Evolutionary conservation across 768 basidiomycete genomes (phyloP).

Genomic region (Suillus brevipes): DNA sequence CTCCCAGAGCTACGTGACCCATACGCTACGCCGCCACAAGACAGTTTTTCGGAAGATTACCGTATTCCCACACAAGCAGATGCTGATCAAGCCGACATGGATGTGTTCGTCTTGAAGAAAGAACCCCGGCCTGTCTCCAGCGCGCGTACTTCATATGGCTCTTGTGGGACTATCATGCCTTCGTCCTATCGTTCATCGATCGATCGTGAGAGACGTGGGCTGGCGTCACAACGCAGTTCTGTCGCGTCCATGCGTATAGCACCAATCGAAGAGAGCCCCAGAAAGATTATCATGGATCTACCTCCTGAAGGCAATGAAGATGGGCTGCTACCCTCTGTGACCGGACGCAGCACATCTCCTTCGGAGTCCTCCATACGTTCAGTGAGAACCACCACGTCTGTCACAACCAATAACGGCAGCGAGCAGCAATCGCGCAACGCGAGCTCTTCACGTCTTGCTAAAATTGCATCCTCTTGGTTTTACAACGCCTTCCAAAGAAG

Average conservation of each 20-base stretch:
- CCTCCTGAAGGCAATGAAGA: slow-evolving; percentile 43
- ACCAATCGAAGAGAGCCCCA: slow-evolving; percentile 75
- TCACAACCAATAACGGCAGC: slow-evolving; percentile 36
- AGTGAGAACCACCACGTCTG: slow-evolving; percentile 46
- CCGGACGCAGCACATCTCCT: slow-evolving; percentile 56
- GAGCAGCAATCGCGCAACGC: slow-evolving; percentile 25
- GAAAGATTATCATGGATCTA: slow-evolving; percentile 47
- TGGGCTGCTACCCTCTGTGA: slow-evolving; percentile 33
- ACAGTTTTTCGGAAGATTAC: slow-evolving; percentile 37
- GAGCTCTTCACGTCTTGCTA: slow-evolving; percentile 45
- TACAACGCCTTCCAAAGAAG: slow-evolving; percentile 73
- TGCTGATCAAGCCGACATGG: slow-evolving; percentile 73
- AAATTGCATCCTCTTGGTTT: slow-evolving; percentile 74
- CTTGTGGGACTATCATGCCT: slow-evolving; percentile 39
- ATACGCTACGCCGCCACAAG: slow-evolving; percentile 33
- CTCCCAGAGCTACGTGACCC: slow-evolving; percentile 47
- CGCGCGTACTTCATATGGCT: slow-evolving; percentile 41
- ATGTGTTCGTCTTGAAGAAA: slow-evolving; percentile 58
- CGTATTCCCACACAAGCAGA: slow-evolving; percentile 47
- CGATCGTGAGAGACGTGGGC: slow-evolving; percentile 40
- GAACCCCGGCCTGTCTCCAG: slow-evolving; percentile 33
- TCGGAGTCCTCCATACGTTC: slow-evolving; percentile 71
- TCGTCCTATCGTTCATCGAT: slow-evolving; percentile 36
- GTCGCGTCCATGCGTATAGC: slow-evolving; percentile 48
- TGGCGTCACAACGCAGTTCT: slow-evolving; percentile 49